Evolutionary conservation across 2,329 filamentous ascomycete genomes (phyloP).

Genomic region (Penicillium sp.): DNA sequence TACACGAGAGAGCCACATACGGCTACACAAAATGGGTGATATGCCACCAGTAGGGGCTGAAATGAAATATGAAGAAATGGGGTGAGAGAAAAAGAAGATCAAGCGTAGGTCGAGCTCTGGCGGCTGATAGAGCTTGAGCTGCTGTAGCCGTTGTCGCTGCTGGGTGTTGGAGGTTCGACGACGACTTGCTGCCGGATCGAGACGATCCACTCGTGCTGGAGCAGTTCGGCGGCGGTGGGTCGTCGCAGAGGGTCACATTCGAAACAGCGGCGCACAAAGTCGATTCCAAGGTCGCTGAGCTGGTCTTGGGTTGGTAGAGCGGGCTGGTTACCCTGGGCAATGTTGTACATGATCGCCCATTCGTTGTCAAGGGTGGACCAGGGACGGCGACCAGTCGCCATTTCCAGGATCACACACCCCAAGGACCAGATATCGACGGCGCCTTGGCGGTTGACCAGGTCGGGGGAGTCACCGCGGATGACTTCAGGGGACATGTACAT

Average conservation of each 20-base stretch:
- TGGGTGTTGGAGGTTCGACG: constrained; percentile 44
- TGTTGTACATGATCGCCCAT: constrained; percentile 99
- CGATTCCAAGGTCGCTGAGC: constrained; percentile 78
- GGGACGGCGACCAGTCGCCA: constrained; percentile 90
- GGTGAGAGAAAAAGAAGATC: constrained; percentile 6
- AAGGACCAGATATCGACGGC: constrained; percentile 95
- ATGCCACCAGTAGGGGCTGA: not conserved
- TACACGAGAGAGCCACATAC: constrained; percentile 2
- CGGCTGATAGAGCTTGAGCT: constrained; percentile 32
- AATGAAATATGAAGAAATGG: not conserved
- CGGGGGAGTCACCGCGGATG: constrained; percentile 82
- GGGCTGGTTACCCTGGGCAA: constrained; percentile 92
- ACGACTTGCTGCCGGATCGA: constrained; percentile 53
- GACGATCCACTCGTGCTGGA: constrained; percentile 89
- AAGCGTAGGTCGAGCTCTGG: constrained; percentile 33
- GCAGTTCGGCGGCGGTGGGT: constrained; percentile 79
- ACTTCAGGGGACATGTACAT: constrained; percentile 99
- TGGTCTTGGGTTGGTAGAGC: constrained; percentile 81
- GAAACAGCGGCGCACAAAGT: constrained; percentile 88
- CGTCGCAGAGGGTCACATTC: constrained; percentile 77
- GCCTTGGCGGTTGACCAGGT: constrained; percentile 73
- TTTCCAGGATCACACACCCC: constrained; percentile 94
- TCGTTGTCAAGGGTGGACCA: constrained; percentile 98
- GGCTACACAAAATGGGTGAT: not conserved
- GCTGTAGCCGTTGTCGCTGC: constrained; percentile 36